Conservation (phyloP, 331 rosid species). For the Erythrophleum ivorense region DNA sequence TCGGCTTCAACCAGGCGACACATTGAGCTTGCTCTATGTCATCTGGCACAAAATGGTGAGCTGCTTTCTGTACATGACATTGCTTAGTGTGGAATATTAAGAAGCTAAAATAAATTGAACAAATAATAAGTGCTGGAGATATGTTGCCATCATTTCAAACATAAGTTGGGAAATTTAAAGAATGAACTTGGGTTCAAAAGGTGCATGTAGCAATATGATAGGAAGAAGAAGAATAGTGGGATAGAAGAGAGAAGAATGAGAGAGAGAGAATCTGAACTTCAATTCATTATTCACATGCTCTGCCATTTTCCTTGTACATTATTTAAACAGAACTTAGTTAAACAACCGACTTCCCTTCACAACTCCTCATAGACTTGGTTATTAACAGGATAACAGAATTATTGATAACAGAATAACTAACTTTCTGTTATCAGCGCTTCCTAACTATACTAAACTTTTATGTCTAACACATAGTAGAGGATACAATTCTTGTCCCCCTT, state of each 20-base stretch:
- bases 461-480: neutral
- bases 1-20: conserved; percentile 67
- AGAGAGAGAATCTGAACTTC: too few relatives aligned
- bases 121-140: neutral
- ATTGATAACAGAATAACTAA: too few relatives aligned
- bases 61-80: neutral
- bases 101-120: neutral
- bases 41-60: conserved; percentile 74
- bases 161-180: neutral
- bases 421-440: too few relatives aligned
- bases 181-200: conserved; percentile 2
- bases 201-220: neutral
- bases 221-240: too few relatives aligned
- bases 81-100: neutral
- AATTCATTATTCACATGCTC: too few relatives aligned
- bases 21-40: conserved; percentile 73
- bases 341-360: too few relatives aligned
- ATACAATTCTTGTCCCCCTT: neutral
- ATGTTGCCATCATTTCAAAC: neutral
- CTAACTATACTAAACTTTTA: too few relatives aligned
- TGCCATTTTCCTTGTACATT: too few relatives aligned
- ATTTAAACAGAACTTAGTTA: too few relatives aligned
- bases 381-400: too few relatives aligned
- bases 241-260: too few relatives aligned
- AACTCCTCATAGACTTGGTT: too few relatives aligned